Evolutionary conservation across 2,329 filamentous ascomycete genomes (phyloP).

Genomic region (Aspergillus sp.): DNA sequence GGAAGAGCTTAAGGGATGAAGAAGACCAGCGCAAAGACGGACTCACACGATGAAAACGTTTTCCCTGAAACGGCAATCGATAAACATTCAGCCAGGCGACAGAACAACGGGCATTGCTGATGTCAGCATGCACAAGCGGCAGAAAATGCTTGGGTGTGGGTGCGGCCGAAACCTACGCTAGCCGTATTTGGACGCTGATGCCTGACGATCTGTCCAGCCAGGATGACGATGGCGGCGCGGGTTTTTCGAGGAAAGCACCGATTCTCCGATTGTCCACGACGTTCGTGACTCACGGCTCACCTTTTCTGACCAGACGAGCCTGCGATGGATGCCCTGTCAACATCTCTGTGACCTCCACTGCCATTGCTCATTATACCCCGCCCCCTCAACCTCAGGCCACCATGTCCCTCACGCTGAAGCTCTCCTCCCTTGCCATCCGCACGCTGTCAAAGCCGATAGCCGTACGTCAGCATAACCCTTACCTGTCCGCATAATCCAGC

Average conservation of each 20-base stretch:
- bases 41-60: slow-evolving; percentile 23
- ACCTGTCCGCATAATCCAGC: background rate
- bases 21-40: slow-evolving; percentile 23
- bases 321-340: background rate
- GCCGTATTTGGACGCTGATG: background rate
- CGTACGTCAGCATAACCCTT: slow-evolving; percentile 42
- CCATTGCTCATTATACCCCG: background rate
- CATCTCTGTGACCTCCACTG: background rate
- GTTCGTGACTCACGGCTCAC: background rate
- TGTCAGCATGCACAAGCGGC: slow-evolving; percentile 21
- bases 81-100: slow-evolving; percentile 35
- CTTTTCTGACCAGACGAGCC: background rate
- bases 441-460: slow-evolving; percentile 69
- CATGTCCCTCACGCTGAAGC: slow-evolving; percentile 67
- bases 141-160: slow-evolving; percentile 10
- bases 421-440: slow-evolving; percentile 63
- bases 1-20: slow-evolving; percentile 13
- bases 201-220: slow-evolving; percentile 14
- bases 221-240: slow-evolving; percentile 8
- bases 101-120: slow-evolving; percentile 28
- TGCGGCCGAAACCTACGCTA: slow-evolving; percentile 12
- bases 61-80: slow-evolving; percentile 38
- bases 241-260: background rate
- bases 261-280: background rate
- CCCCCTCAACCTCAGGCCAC: slow-evolving; percentile 4